Conservation (phyloP, 2,329 filamentous ascomycete species). For the Paecilomyces sp. region DNA sequence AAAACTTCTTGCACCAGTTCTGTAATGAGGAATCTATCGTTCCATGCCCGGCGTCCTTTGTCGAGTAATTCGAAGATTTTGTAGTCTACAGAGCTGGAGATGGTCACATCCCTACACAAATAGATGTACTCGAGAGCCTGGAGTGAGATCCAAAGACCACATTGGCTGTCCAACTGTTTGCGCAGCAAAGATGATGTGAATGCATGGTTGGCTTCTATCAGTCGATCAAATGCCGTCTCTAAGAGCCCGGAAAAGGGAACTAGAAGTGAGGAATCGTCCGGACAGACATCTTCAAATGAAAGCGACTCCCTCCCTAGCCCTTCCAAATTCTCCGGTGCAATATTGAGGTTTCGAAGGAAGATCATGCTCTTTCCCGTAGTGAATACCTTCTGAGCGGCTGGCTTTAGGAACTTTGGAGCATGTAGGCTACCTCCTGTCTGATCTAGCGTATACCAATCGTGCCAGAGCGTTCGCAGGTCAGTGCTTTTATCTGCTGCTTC, state of each 20-base stretch:
- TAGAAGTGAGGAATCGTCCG: slow-evolving; percentile 32
- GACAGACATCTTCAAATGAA: slow-evolving; percentile 20
- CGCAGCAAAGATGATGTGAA: slow-evolving; percentile 61
- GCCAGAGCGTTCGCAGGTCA: slow-evolving; percentile 65
- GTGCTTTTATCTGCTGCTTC: slow-evolving; percentile 48
- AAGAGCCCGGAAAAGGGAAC: slow-evolving; percentile 60
- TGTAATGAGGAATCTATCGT: slow-evolving; percentile 73
- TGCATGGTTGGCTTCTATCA: slow-evolving; percentile 69
- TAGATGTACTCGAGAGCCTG: slow-evolving; percentile 66
- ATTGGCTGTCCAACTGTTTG: slow-evolving; percentile 59
- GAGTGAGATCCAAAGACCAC: slow-evolving; percentile 59
- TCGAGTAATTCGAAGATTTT: slow-evolving; percentile 72
- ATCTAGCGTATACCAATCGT: slow-evolving; percentile 63
- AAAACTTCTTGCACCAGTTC: slow-evolving; percentile 71
- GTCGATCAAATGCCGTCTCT: slow-evolving; percentile 60
- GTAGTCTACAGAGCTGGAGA: slow-evolving; percentile 58
- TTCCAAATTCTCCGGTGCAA: slow-evolving; percentile 20
- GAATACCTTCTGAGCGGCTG: slow-evolving; percentile 66
- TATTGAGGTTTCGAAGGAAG: slow-evolving; percentile 66
- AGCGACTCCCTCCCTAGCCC: slow-evolving; percentile 28
- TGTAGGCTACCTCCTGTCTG: slow-evolving; percentile 51
- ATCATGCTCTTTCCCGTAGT: slow-evolving; percentile 83
- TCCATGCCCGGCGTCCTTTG: slow-evolving; percentile 55
- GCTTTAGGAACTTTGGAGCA: slow-evolving; percentile 67
- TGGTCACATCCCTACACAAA: slow-evolving; percentile 66